Conservation (phyloP, 495 filamentous ascomycete species). For the Lasiosphaeriaceae sp. region DNA sequence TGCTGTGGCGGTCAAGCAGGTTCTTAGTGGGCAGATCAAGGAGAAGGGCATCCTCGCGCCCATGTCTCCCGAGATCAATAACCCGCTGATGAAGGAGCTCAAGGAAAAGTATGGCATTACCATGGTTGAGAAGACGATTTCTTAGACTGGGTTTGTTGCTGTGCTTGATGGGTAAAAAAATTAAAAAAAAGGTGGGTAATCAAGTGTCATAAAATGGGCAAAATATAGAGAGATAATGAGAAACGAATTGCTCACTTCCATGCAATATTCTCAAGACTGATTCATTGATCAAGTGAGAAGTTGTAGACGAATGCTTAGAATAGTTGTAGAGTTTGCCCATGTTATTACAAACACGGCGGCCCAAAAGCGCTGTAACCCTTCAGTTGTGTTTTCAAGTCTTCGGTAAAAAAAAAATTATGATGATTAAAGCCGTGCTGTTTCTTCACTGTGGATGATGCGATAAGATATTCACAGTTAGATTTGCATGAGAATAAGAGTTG, state of each 20-base stretch:
- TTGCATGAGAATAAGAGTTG: too few relatives aligned
- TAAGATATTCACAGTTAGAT: too few relatives aligned
- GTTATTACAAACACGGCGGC: too few relatives aligned
- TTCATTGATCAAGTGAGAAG: neutral
- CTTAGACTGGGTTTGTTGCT: slow-evolving; percentile 9
- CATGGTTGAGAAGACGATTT: slow-evolving; percentile 35
- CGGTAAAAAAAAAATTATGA: too few relatives aligned
- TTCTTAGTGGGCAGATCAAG: slow-evolving; percentile 75
- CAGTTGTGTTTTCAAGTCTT: too few relatives aligned
- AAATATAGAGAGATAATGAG: too few relatives aligned
- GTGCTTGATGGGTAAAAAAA: slow-evolving; percentile 3
- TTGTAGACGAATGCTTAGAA: too few relatives aligned
- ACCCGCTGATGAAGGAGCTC: slow-evolving; percentile 62
- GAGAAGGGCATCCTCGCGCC: slow-evolving; percentile 81
- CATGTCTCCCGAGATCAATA: slow-evolving; percentile 67
- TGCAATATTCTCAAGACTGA: neutral
- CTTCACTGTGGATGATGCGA: too few relatives aligned
- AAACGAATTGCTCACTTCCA: too few relatives aligned
- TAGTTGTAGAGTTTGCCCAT: too few relatives aligned
- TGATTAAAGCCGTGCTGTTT: too few relatives aligned
- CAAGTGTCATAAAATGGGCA: neutral
- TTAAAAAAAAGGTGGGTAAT: slow-evolving; percentile 7
- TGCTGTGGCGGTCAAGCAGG: slow-evolving; percentile 65
- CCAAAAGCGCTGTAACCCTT: too few relatives aligned
- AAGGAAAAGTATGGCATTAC: slow-evolving; percentile 24